phyloP scores from a whole-genome alignment of 2,329 filamentous ascomycete genomes.

The Cryphonectria naterciae region DNA sequence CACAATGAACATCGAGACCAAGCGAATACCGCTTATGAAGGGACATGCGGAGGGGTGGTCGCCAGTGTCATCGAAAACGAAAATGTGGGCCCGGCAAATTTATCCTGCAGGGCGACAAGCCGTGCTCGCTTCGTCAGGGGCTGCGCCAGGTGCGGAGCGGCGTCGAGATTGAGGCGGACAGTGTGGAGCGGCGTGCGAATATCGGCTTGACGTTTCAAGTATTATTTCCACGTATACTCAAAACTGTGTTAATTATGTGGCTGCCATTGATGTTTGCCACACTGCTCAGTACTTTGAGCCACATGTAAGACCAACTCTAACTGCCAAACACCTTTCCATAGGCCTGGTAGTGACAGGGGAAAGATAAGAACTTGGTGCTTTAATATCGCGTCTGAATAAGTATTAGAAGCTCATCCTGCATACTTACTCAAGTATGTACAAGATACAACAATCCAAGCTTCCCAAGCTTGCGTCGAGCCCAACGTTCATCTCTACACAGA shows the following conservation, averaged over 20 bases:
- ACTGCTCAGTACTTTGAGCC: no score
- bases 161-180: slow-evolving; percentile 1
- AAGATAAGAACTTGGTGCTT: no score
- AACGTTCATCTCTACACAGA: background rate
- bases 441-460: background rate
- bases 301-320: no score
- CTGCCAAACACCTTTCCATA: no score
- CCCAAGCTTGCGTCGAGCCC: no score
- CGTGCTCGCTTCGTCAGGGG: background rate
- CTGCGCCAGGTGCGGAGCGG: background rate
- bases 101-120: background rate
- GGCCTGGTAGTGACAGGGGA: no score
- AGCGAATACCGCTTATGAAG: slow-evolving; percentile 12
- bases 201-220: background rate
- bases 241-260: background rate
- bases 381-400: no score
- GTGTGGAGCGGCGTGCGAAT: background rate
- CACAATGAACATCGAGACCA: slow-evolving; percentile 3
- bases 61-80: slow-evolving; percentile 24
- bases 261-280: no score
- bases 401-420: no score
- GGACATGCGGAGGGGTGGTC: slow-evolving; percentile 14
- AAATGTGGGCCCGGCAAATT: slow-evolving; percentile 15
- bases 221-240: background rate
- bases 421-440: no score